Conservation (phyloP, 2,329 filamentous ascomycete genomes). For the Aspergillus arachidicola region DNA sequence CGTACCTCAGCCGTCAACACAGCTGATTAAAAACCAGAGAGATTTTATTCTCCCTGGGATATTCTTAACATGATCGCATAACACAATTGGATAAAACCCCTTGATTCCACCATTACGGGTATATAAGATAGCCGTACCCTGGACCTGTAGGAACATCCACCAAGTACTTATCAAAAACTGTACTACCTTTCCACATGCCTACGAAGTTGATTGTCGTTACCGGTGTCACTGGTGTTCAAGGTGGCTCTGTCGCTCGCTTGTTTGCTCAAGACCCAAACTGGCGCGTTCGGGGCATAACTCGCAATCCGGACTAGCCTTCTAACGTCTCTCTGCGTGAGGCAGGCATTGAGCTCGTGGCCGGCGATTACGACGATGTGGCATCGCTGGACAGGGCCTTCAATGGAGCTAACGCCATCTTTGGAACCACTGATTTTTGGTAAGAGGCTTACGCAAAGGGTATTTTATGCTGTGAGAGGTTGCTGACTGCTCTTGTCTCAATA, state of each 20-base stretch:
- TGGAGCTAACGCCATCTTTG: neutral
- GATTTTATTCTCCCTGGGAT: too few species aligned
- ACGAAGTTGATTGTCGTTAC: neutral
- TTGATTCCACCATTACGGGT: too few species aligned
- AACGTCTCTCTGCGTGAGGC: neutral
- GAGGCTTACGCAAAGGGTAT: too few species aligned
- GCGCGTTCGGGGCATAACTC: neutral
- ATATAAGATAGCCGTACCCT: too few species aligned
- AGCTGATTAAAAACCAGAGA: too few species aligned
- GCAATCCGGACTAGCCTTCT: neutral
- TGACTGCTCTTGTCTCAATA: too few species aligned
- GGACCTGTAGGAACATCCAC: too few species aligned
- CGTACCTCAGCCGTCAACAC: too few species aligned
- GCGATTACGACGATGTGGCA: neutral
- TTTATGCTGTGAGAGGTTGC: too few species aligned
- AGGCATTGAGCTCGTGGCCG: neutral
- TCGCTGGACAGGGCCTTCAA: neutral
- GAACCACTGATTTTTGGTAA: neutral
- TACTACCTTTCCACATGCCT: neutral
- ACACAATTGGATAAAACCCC: too few species aligned
- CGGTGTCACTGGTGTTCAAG: neutral
- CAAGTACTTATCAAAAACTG: too few species aligned
- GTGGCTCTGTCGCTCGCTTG: neutral
- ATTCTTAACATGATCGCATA: too few species aligned
- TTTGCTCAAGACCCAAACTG: neutral